These are phyloP conservation scores for Fusarium mexicanum DNA, from an alignment of 2,329 filamentous ascomycete genomes.

Conservation along the genomic window DNA sequence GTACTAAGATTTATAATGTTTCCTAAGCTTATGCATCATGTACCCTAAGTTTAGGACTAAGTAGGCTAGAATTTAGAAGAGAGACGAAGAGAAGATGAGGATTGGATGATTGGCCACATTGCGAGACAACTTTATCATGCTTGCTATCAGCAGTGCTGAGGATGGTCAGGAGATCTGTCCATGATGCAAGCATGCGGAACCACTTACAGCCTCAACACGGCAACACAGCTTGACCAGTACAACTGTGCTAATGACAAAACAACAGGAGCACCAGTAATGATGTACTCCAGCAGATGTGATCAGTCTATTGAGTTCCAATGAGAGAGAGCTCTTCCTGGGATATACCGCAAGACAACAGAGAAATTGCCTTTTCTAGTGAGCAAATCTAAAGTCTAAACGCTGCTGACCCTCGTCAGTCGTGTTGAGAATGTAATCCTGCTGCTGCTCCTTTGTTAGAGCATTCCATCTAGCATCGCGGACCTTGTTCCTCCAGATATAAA, in stretches of 20 bases:
- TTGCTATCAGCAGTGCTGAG: not conserved
- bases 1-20: not conserved
- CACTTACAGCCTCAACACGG: not conserved
- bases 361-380: slow-evolving; percentile 47
- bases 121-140: not conserved
- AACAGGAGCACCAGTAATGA: not conserved
- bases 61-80: not conserved
- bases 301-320: not conserved
- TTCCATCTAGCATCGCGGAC: slow-evolving; percentile 55
- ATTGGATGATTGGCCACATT: not conserved
- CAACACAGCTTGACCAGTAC: not conserved
- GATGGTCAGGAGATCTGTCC: rapidly evolving
- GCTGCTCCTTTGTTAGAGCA: slow-evolving; percentile 55
- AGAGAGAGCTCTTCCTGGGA: not conserved
- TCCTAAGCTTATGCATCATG: not conserved
- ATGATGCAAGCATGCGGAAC: not conserved
- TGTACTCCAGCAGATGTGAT: not conserved
- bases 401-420: slow-evolving; percentile 64
- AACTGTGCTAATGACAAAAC: not conserved
- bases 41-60: not conserved
- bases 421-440: slow-evolving; percentile 58
- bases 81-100: rapidly evolving
- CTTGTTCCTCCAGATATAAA: slow-evolving; percentile 60
- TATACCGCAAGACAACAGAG: not conserved
- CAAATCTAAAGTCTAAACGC: slow-evolving; percentile 65